Conservation (phyloP, 106 monocot species). For the Dendrobium officinale region DNA sequence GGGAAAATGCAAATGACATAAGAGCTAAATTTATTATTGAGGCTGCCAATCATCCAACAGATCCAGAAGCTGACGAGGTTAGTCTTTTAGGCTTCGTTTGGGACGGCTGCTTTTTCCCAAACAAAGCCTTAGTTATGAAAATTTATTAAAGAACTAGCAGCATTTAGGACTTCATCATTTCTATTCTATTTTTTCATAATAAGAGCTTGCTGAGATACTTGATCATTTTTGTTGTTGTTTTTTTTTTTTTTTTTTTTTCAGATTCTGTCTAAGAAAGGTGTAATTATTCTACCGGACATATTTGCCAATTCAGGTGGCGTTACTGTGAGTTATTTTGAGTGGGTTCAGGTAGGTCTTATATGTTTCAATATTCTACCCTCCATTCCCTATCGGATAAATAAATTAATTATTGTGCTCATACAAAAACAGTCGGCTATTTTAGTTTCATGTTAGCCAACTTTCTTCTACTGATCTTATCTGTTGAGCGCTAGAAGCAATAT, state of each 20-base stretch:
- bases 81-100: too few relatives aligned
- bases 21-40: too few relatives aligned
- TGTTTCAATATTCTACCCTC: too few relatives aligned
- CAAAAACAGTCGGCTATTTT: neutral
- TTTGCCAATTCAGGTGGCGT: conserved; percentile 62
- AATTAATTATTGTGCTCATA: neutral
- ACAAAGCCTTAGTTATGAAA: neutral
- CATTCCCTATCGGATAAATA: too few relatives aligned
- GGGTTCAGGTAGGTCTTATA: conserved; percentile 44
- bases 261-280: conserved; percentile 45
- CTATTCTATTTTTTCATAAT: too few relatives aligned
- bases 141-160: neutral
- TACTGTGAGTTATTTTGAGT: conserved; percentile 31
- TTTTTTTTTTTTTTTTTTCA: neutral
- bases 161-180: neutral
- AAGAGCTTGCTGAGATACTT: neutral
- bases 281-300: conserved; percentile 68
- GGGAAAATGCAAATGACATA: too few relatives aligned
- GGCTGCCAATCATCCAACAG: too few relatives aligned
- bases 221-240: neutral
- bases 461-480: neutral
- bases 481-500: neutral
- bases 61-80: too few relatives aligned
- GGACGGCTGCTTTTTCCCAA: too few relatives aligned
- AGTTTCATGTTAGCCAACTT: neutral